Conservation (phyloP, 345 rosid genomes). For the Bruguiera sexangula region DNA sequence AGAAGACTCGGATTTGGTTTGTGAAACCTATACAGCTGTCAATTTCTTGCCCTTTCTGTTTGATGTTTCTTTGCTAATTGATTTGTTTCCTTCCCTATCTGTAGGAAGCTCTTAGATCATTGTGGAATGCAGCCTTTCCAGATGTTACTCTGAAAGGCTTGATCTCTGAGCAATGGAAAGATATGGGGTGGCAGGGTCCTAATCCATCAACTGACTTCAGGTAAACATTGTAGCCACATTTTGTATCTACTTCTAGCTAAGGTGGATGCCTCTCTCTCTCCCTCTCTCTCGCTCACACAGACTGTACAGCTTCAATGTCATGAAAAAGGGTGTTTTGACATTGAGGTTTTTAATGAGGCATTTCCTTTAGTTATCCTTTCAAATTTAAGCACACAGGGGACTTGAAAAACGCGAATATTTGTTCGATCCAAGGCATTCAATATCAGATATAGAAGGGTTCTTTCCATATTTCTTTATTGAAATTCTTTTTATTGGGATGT, state of each 20-base stretch:
- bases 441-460: too few relatives aligned
- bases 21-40: too few relatives aligned
- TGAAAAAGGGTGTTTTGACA: not conserved
- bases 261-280: not conserved
- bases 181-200: conserved; percentile 99
- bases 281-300: not conserved
- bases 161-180: conserved; percentile 97
- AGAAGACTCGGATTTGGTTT: not conserved
- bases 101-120: conserved; percentile 77
- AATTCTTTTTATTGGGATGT: too few relatives aligned
- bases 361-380: too few relatives aligned
- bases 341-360: not conserved
- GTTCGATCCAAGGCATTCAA: too few relatives aligned
- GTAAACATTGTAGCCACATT: conserved; percentile 29
- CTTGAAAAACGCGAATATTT: too few relatives aligned
- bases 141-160: conserved; percentile 55
- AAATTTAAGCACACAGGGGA: too few relatives aligned
- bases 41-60: too few relatives aligned
- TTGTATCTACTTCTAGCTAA: not conserved
- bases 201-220: conserved; percentile 98
- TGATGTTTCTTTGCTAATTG: too few relatives aligned
- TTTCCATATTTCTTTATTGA: too few relatives aligned
- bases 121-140: conserved; percentile 82
- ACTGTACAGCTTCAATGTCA: not conserved
- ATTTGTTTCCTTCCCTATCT: conserved; percentile 9